phyloP scores from a whole-genome alignment of 164 flowering plant species.

The Piper longum region DNA sequence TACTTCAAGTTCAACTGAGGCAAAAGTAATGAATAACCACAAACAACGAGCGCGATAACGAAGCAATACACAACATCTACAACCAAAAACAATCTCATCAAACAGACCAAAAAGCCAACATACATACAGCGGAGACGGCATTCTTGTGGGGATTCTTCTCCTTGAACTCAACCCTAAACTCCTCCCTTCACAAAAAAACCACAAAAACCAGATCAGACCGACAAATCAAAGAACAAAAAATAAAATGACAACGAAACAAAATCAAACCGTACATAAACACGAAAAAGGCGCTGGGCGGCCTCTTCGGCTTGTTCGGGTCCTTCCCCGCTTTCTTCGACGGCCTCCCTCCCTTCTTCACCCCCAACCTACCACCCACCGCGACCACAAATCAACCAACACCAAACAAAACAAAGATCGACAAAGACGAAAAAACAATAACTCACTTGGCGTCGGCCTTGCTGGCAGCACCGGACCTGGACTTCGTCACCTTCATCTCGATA shows the following conservation, averaged over 20 bases:
- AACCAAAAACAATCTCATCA: too few relatives aligned
- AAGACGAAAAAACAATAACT: conserved; percentile 7
- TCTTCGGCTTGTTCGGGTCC: conserved; percentile 90
- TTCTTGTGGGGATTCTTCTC: conserved; percentile 67
- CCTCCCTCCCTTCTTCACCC: conserved; percentile 18
- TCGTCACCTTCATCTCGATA: conserved; percentile 19
- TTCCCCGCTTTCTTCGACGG: conserved; percentile 39
- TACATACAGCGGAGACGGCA: conserved; percentile 65
- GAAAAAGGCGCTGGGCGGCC: conserved; percentile 88
- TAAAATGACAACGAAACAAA: background rate
- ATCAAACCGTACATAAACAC: conserved; percentile 49
- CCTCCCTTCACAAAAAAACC: conserved; percentile 40
- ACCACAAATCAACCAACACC: background rate
- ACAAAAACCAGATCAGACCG: background rate
- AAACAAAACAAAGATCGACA: background rate
- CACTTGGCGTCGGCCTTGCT: conserved; percentile 24
- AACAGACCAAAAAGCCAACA: background rate
- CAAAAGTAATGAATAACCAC: too few relatives aligned
- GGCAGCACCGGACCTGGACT: conserved; percentile 14
- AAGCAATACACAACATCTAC: too few relatives aligned
- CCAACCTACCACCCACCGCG: conserved; percentile 6
- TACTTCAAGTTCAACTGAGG: too few relatives aligned
- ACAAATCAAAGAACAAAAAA: background rate
- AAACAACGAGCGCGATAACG: too few relatives aligned
- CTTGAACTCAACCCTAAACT: conserved; percentile 52